Percentiles rank a stretch among this genome's conserved stretches.
Conservation (phyloP, 768 basidiomycete species). For the Leccinum variicolor region DNA sequence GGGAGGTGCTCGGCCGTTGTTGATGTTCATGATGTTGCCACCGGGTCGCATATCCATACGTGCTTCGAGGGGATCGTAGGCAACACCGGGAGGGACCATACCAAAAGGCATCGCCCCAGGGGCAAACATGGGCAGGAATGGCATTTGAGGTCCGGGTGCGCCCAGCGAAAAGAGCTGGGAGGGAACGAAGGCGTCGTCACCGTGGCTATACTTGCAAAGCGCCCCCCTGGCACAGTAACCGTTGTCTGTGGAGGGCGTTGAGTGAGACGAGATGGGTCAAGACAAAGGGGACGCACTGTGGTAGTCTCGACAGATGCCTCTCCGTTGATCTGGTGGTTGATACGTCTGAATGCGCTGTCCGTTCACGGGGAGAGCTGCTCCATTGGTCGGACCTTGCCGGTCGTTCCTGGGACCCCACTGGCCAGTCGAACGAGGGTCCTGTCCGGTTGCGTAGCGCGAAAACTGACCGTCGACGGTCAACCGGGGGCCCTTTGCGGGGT, state of each 20-base stretch:
- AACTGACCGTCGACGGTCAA: conserved; percentile 63
- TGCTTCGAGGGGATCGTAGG: conserved; percentile 78
- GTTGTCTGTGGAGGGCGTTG: conserved; percentile 52
- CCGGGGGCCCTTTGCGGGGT: conserved; percentile 70
- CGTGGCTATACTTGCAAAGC: conserved; percentile 90
- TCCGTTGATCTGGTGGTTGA: conserved; percentile 67
- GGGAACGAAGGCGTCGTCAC: conserved; percentile 81
- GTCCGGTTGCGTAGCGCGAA: conserved; percentile 54
- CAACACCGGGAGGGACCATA: conserved; percentile 41
- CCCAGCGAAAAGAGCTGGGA: conserved; percentile 62
- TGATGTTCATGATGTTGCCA: conserved; percentile 28
- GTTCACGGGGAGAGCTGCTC: conserved; percentile 29
- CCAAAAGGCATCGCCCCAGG: conserved; percentile 53
- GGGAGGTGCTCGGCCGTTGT: conserved; percentile 34
- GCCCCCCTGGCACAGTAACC: conserved; percentile 90
- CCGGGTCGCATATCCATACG: conserved; percentile 75
- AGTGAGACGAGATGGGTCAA: not conserved
- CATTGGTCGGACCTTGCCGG: conserved; percentile 25
- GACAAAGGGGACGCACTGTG: conserved; percentile 61
- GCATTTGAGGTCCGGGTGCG: conserved; percentile 41
- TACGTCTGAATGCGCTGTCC: conserved; percentile 57
- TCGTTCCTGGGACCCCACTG: conserved; percentile 41
- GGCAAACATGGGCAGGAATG: conserved; percentile 72
- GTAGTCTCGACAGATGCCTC: conserved; percentile 87
- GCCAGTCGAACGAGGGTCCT: conserved; percentile 37